A percentile compares a stretch with the other conserved stretches of the same genome.
Evolutionary conservation across 208 protist genomes (phyloP).

Genomic region (Trypanosoma grayi): DNA sequence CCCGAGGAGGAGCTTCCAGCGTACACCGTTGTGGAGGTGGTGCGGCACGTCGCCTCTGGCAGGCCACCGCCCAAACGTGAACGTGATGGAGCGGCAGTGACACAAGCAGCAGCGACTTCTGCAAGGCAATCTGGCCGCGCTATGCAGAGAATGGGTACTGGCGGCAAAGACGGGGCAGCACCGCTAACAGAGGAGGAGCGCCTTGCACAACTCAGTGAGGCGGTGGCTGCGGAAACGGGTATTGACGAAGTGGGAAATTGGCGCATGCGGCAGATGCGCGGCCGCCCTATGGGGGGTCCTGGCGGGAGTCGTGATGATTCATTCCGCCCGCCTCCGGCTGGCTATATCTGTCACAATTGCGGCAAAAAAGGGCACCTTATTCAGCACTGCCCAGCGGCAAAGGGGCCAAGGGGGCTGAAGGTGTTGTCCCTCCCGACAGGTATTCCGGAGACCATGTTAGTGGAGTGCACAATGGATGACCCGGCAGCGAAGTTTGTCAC

Average conservation of each 20-base stretch:
- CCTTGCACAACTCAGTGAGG: conserved; percentile 66
- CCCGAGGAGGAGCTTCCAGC: conserved; percentile 74
- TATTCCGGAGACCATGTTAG: conserved; percentile 86
- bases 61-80: conserved; percentile 24
- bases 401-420: conserved; percentile 49
- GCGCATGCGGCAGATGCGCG: conserved; percentile 17
- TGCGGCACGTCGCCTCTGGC: conserved; percentile 51
- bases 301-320: conserved; percentile 33
- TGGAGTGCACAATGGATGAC: conserved; percentile 86
- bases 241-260: conserved; percentile 53
- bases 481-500: conserved; percentile 88
- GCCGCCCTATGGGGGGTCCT: conserved; percentile 6
- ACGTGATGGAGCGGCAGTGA: conserved; percentile 8
- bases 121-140: too few relatives aligned
- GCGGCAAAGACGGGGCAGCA: conserved; percentile 3
- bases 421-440: conserved; percentile 74
- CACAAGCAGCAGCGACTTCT: not conserved
- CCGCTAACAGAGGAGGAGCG: conserved; percentile 80
- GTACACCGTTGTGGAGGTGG: conserved; percentile 79
- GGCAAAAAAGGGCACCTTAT: conserved; percentile 84
- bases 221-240: conserved; percentile 71
- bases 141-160: not conserved
- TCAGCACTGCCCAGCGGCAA: conserved; percentile 74
- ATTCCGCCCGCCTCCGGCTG: conserved; percentile 65
- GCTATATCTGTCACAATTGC: conserved; percentile 90